Evolutionary conservation across 2,329 filamentous ascomycete species (phyloP), one percentile per base, ranked within the genome.

Genomic region (Trichophyton benhamiae): DNA sequence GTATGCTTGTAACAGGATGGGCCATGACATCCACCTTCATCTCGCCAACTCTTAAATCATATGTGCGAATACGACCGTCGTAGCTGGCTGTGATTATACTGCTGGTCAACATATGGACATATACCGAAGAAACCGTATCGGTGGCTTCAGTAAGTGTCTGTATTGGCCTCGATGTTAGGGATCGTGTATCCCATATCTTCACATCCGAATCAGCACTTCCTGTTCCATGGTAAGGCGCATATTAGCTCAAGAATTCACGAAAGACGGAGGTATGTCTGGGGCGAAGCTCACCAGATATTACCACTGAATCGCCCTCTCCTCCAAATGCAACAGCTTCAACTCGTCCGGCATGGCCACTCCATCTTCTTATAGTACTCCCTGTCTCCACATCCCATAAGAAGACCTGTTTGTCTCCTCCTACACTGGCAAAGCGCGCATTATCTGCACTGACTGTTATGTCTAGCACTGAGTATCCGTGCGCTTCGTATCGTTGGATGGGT

Each of bases 321-420:
- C 83, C 90, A 71, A 95, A 95, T 1, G 82, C 79, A 3, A 92
- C 88, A 53, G 84, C 82, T 72, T 96, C 95, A 61, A 97, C 81
- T 36, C 91, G 79, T 52, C 84, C 83, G 1, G 79, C 80, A 74
- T 94, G 89, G 0, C 87, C 87, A 66, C 73, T 70, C 74, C 92
- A 94, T 30, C 94, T 82, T 22, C 89, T 82, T 27, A 88, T 77
- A 3, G 92, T 96, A 67, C 83, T 80, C 17, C 88, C 90, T 2
- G 86, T 87, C 55, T 87, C 80, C 0, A 97, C 94, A 74, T 99
- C 94, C 94, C 94, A 97, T 3, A 96, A 80, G 71, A 96, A 96
- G 0, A 96, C 90, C 64, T 83, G 81, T 67, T 92, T 88, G 77
- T 99, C 94, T 63, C 94, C 94, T 66, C 94, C 94, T 0, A 84